These are phyloP conservation scores for Microstegium vimineum DNA, from an alignment of 176 grass and related monocot species.

Conservation along the genomic window DNA sequence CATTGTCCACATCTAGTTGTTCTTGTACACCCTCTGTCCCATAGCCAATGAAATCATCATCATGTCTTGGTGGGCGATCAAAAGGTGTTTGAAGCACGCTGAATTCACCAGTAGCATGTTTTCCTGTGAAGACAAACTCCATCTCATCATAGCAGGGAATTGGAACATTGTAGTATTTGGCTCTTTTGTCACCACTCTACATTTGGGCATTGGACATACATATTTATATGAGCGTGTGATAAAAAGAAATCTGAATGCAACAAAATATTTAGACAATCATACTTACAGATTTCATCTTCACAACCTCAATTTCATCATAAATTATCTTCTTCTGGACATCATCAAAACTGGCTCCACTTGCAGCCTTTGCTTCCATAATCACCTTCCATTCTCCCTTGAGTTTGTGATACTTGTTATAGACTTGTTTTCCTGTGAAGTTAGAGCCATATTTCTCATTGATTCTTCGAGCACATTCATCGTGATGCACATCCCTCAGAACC, in stretches of 20 bases:
- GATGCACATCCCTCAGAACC: no score
- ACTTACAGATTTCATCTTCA: constrained; percentile 9
- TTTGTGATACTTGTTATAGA: neutral
- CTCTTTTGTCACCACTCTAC: neutral
- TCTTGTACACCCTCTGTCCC: neutral
- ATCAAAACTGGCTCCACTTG: neutral
- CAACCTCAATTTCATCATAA: neutral
- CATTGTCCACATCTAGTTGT: neutral
- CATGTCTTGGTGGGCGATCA: neutral
- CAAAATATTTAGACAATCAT: neutral
- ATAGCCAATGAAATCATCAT: neutral
- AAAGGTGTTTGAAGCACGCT: neutral
- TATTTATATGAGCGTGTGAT: neutral
- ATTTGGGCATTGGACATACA: neutral
- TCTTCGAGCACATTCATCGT: no score
- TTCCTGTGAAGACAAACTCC: neutral
- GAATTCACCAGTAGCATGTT: neutral
- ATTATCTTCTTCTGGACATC: neutral
- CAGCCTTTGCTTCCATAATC: neutral
- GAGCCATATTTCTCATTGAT: no score
- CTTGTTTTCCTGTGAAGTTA: neutral
- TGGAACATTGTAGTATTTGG: neutral
- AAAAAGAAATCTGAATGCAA: neutral
- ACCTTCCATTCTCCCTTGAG: neutral
- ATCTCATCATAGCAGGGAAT: no score